Base-by-base conservation (phyloP, 2,329 filamentous ascomycete genomes). In the Macroventuria anomochaeta region DNA sequence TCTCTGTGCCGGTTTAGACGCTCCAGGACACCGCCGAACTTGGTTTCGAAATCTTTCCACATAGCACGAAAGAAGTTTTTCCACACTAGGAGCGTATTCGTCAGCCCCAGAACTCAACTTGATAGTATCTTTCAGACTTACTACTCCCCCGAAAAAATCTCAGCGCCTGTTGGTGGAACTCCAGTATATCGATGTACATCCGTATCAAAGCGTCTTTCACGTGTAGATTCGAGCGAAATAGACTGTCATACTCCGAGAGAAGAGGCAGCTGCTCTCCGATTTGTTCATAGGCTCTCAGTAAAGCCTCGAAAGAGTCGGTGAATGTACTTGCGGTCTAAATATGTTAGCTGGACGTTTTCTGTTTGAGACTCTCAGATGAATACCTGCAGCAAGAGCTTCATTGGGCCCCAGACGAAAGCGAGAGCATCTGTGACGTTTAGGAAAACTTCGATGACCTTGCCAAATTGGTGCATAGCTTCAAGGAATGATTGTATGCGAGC, bases 191-290 rank as follows among this genome's bases (percentile, higher is more conserved):
- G 5, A 62, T 57, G 38, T 74, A 78, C 5, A 78, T 73, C 13
- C 70, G 15, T 17, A 56, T 64, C 3, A 79, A 61, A 6, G 73
- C 64, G 1, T 55, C 40, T 4, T 58, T 51, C 65, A 79, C 71
- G 12, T 73, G 43, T 0, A 50, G 36, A 8, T 69, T 68, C 2
- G 65, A 37, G 8, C 50, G 46, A 46, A 78, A 75, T 0, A 74
- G 42, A 6, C 43, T 20, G 29, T 72, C 55, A 25, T 76, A 76
- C 18, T 71, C 58, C 6, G 49, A 11, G 1, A 79, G 54, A 4
- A 75, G 56, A 8, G 76, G 76, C 0, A 78, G 60, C 3, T 69
- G 58, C 43, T 78, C 76, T 5, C 74, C 73, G 43, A 79, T 73
- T 5, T 68, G 57, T 36, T 74, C 53, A 54, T 78, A 79, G 0